A percentile compares a stretch with the other conserved stretches of the same genome.
Conservation (phyloP, 441 rosid genomes). For the Arabidopsis lyrata region DNA sequence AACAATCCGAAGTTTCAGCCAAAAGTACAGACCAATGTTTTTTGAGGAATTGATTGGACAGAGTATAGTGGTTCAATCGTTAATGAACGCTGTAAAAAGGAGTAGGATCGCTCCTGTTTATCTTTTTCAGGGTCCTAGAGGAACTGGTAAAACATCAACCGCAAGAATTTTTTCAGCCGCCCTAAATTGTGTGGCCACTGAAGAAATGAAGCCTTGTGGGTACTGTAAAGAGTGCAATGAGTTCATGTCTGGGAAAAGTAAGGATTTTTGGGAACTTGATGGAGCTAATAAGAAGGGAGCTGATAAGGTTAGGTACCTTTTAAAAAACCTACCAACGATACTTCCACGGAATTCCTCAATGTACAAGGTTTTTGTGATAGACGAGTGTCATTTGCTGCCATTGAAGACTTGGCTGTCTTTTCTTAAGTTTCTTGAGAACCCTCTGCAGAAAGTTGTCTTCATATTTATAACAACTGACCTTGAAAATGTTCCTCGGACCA, state of each 20-base stretch:
- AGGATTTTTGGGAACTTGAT: slow-evolving; percentile 82
- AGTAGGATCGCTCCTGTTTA: slow-evolving; percentile 92
- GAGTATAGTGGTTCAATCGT: slow-evolving; percentile 87
- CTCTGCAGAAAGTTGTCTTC: slow-evolving; percentile 75
- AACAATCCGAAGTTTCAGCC: slow-evolving; percentile 78
- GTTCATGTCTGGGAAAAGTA: slow-evolving; percentile 74
- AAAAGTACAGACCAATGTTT: slow-evolving; percentile 87
- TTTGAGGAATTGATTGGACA: slow-evolving; percentile 93
- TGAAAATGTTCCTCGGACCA: slow-evolving; percentile 91
- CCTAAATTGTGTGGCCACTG: slow-evolving; percentile 73
- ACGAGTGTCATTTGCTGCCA: slow-evolving; percentile 94
- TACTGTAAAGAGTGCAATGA: slow-evolving; percentile 79
- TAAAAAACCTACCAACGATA: slow-evolving; percentile 59
- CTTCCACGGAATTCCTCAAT: slow-evolving; percentile 61
- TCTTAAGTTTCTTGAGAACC: slow-evolving; percentile 94
- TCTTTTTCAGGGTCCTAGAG: slow-evolving; percentile 98
- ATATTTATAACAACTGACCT: slow-evolving; percentile 91
- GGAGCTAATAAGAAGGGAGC: slow-evolving; percentile 78
- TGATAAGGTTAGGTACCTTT: slow-evolving; percentile 67
- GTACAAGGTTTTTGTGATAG: slow-evolving; percentile 77
- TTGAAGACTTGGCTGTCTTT: slow-evolving; percentile 90
- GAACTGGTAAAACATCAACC: slow-evolving; percentile 93
- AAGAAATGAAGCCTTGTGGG: slow-evolving; percentile 86
- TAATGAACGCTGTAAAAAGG: slow-evolving; percentile 73
- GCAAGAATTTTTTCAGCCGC: slow-evolving; percentile 94